Percentiles rank a stretch among this genome's conserved stretches.
These are phyloP conservation scores for Amphirosellinia nigrospora DNA, from an alignment of 495 filamentous ascomycete genomes.

Conservation along the genomic window DNA sequence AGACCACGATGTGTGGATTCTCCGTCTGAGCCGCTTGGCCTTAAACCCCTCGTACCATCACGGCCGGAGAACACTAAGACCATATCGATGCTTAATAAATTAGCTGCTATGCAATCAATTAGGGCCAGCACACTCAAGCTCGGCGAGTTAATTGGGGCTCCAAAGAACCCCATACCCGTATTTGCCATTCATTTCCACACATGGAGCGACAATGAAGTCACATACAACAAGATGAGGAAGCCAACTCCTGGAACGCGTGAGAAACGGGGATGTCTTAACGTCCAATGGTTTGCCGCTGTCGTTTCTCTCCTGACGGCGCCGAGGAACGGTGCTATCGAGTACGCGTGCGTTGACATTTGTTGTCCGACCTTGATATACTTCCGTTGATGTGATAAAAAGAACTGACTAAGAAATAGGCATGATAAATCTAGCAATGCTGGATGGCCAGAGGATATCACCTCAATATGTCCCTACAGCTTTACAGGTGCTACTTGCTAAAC, in stretches of 20 bases:
- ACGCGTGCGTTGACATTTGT: slow-evolving; percentile 36
- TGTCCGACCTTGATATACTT: slow-evolving; percentile 23
- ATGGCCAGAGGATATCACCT: slow-evolving; percentile 28
- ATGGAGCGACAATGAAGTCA: slow-evolving; percentile 40
- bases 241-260: background rate
- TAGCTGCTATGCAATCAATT: slow-evolving; percentile 37
- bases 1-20: background rate
- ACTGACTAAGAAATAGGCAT: background rate
- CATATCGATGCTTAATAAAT: background rate
- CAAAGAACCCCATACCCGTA: background rate
- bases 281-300: background rate
- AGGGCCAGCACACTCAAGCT: slow-evolving; percentile 33
- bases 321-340: slow-evolving; percentile 6
- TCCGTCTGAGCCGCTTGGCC: background rate
- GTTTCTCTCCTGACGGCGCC: slow-evolving; percentile 1
- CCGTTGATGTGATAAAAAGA: background rate
- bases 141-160: slow-evolving; percentile 27
- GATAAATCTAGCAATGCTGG: slow-evolving; percentile 38
- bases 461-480: slow-evolving; percentile 30
- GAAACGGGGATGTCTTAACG: background rate
- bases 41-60: background rate
- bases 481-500: slow-evolving; percentile 41
- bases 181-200: slow-evolving; percentile 44
- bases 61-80: background rate
- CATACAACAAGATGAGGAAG: slow-evolving; percentile 24